A percentile compares a stretch with the other conserved stretches of the same genome.
These are phyloP conservation scores for Termitomyces sp. DNA, from an alignment of 768 basidiomycete genomes.

Conservation along the genomic window DNA sequence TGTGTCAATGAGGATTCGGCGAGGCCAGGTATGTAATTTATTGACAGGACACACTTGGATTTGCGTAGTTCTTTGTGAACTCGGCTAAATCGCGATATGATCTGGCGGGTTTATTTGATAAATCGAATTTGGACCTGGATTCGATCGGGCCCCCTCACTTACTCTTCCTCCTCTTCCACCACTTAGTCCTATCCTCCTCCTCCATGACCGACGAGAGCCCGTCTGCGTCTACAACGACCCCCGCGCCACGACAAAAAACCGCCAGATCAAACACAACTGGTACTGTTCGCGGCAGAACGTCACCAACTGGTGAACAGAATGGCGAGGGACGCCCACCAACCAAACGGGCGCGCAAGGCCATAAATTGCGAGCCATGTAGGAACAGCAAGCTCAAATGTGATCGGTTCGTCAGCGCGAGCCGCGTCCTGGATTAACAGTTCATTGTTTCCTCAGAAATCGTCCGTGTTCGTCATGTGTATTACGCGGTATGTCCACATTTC, in stretches of 20 bases:
- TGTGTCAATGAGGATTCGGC: slow-evolving; percentile 9
- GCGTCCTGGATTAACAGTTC: slow-evolving; percentile 10
- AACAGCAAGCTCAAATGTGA: slow-evolving; percentile 89
- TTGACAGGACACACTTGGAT: slow-evolving; percentile 4
- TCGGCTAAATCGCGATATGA: slow-evolving; percentile 14
- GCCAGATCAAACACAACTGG: slow-evolving; percentile 35
- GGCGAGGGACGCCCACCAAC: slow-evolving; percentile 63
- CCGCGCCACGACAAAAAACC: slow-evolving; percentile 38
- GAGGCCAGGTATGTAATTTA: slow-evolving; percentile 8
- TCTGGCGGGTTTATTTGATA: slow-evolving; percentile 18
- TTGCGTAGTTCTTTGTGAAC: slow-evolving; percentile 10
- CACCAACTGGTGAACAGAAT: slow-evolving; percentile 46
- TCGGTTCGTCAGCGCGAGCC: slow-evolving; percentile 42
- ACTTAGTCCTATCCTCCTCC: slow-evolving; percentile 10
- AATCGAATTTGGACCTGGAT: slow-evolving; percentile 19
- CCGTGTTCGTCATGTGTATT: slow-evolving; percentile 89
- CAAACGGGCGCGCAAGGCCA: slow-evolving; percentile 82
- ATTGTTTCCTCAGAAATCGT: slow-evolving; percentile 52
- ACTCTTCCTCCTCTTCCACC: slow-evolving; percentile 21
- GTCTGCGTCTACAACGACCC: slow-evolving; percentile 33
- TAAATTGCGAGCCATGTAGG: slow-evolving; percentile 87
- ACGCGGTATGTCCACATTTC: slow-evolving; percentile 49
- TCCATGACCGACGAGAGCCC: slow-evolving; percentile 36
- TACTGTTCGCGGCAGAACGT: slow-evolving; percentile 47
- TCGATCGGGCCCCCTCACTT: slow-evolving; percentile 21